These are phyloP conservation scores for Ganoderma sp. DNA, from an alignment of 1,284 basidiomycete species.

Conservation along the genomic window DNA sequence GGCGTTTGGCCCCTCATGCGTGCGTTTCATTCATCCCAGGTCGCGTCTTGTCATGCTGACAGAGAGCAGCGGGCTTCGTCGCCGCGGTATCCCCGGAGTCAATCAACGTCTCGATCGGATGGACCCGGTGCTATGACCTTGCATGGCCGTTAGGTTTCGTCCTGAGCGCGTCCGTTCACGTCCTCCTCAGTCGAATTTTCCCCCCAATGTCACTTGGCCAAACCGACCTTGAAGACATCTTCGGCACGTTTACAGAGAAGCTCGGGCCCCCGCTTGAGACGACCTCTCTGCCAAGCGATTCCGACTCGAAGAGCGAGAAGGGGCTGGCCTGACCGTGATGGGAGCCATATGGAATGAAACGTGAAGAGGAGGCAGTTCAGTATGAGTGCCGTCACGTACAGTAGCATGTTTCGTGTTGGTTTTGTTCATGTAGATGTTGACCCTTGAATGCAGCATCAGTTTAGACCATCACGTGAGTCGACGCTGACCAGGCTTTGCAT, in stretches of 20 bases:
- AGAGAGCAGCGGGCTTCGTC: conserved; percentile 29
- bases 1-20: conserved; percentile 35
- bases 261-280: not conserved
- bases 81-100: conserved; percentile 26
- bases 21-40: conserved; percentile 4
- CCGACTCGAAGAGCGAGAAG: conserved; percentile 7
- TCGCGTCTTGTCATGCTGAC: not conserved
- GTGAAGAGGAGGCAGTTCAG: not conserved
- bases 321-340: not conserved
- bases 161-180: conserved; percentile 24
- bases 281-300: not conserved
- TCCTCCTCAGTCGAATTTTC: conserved; percentile 19
- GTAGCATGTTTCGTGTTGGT: not conserved
- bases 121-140: conserved; percentile 31
- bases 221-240: conserved; percentile 26
- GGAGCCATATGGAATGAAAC: not conserved
- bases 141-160: conserved; percentile 33
- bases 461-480: not conserved
- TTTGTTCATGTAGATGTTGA: not conserved
- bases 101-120: conserved; percentile 20
- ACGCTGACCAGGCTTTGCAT: not conserved
- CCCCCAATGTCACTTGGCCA: conserved; percentile 22
- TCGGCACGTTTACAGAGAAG: conserved; percentile 26
- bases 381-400: not conserved
- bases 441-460: not conserved